Percentiles rank a stretch among this genome's conserved stretches.
These are phyloP conservation scores for Eucalyptus urophylla DNA, from an alignment of 345 rosid genomes.

Conservation along the genomic window DNA sequence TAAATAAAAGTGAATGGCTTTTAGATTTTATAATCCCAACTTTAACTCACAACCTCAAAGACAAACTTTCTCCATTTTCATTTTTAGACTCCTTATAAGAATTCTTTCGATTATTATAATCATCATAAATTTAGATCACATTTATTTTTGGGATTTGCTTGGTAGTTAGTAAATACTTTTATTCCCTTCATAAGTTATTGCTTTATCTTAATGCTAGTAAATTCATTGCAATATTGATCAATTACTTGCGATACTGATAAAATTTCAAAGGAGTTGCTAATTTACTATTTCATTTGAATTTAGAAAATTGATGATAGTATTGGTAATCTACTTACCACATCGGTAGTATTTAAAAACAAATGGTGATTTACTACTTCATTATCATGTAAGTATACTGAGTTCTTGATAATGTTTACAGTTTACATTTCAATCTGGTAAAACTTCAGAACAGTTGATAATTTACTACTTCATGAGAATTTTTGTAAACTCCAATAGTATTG, in stretches of 20 bases:
- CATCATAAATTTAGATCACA: background rate
- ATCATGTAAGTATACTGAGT: background rate
- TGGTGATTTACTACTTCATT: background rate
- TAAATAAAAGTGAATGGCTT: background rate
- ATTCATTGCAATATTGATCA: background rate
- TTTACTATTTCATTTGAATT: background rate
- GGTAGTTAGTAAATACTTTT: fast-evolving
- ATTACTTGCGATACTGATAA: background rate
- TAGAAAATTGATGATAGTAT: no score
- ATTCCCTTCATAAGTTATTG: background rate
- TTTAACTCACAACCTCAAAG: background rate
- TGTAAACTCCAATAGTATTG: background rate
- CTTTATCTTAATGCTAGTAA: background rate
- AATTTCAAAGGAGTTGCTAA: background rate
- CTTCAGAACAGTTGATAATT: background rate
- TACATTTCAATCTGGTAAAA: background rate
- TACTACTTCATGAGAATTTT: background rate
- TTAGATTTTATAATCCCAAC: background rate
- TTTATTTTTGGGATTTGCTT: background rate
- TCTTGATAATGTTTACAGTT: fast-evolving
- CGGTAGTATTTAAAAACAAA: fast-evolving
- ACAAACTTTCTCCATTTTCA: background rate
- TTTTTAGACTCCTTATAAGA: background rate
- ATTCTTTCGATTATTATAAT: background rate
- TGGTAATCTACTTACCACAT: background rate